Conservation (phyloP, 2,329 filamentous ascomycete species). For the Chlorencoelia australis region DNA sequence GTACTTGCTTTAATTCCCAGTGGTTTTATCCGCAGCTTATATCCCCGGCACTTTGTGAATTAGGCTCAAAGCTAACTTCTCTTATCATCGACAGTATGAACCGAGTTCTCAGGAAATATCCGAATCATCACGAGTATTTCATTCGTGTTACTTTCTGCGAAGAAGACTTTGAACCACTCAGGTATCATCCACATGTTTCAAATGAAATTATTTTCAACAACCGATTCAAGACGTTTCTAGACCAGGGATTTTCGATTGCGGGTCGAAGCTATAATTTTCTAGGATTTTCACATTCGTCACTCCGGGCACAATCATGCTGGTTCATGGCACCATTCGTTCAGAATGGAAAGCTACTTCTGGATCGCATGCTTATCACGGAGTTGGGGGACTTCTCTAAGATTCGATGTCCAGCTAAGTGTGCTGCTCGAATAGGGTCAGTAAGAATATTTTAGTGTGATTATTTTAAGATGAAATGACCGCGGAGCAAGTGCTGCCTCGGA, state of each 20-base stretch:
- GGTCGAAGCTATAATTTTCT: slow-evolving; percentile 56
- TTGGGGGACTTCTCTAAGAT: slow-evolving; percentile 43
- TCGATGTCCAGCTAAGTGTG: slow-evolving; percentile 44
- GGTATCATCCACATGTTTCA: slow-evolving; percentile 43
- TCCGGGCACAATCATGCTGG: slow-evolving; percentile 64
- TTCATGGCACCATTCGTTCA: slow-evolving; percentile 41
- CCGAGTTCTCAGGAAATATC: slow-evolving; percentile 58
- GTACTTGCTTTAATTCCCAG: no score
- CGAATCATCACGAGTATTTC: slow-evolving; percentile 50
- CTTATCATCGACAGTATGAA: no score
- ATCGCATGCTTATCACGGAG: slow-evolving; percentile 32
- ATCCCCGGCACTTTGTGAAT: no score
- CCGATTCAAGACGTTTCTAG: slow-evolving; percentile 52
- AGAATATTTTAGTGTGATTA: no score
- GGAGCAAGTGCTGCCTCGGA: no score
- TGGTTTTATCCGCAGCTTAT: no score
- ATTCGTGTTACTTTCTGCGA: slow-evolving; percentile 64
- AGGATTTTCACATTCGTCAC: slow-evolving; percentile 71
- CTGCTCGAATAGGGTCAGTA: slow-evolving; percentile 48
- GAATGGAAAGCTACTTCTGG: slow-evolving; percentile 24
- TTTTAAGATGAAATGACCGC: no score
- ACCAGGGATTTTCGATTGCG: slow-evolving; percentile 50
- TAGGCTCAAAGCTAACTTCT: no score
- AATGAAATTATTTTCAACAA: slow-evolving; percentile 41
- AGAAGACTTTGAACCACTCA: slow-evolving; percentile 57